Base-by-base conservation (phyloP, 2,329 filamentous ascomycete species). In the Cryphonectria nitschkei region DNA sequence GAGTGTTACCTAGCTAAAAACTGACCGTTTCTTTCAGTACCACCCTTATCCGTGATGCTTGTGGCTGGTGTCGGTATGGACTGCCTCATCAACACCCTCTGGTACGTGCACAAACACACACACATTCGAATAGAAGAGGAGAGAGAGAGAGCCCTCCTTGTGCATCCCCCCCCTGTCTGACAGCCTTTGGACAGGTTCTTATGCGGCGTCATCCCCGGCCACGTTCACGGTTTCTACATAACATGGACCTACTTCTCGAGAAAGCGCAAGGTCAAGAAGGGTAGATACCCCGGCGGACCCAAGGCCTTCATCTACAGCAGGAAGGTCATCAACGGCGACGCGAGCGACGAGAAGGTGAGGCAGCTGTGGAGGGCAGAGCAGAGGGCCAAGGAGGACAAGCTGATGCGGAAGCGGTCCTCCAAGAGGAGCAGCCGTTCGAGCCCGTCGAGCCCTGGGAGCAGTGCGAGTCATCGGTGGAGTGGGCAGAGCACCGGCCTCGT, bases 31-130 rank as follows among this genome's bases (percentile, higher is more conserved):
- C 37, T 19, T 56, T 32, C 34, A 72, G 70, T 72, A 43, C 70
- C 70, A 19, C 70, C 70, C 19, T 58, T 72, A 14, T 67, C 67
- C 22, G 70, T 72, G 29, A 72, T 72, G 70, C 56, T 72, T 58
- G 70, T 72, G 32, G 70, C 83, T 2, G 88, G 88, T 29, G 89
- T 90, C 82, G 84, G 85, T 32, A 80, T 90, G 58, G 82, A 88
- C 0, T 85, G 87, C 2, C 81, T 87, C 26, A 83, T 84, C 19
- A 89, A 88, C 73, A 78, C 76, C 74, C 74, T 79, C 54, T 80
- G 63, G 54, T 58, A 58, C 52, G 29, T 8, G 19, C 7, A 39
- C 37, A 11, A 2, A 39, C 37, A 9, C 37, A 13, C 37, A 2
- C 22, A 9, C 46, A 26, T 26, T 26, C 26, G 26, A 26, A 26